Evolutionary conservation across 192 early-diverging fungal genomes (phyloP), one percentile per base, ranked within the genome.

Genomic region (Entophlyctis luteolus): DNA sequence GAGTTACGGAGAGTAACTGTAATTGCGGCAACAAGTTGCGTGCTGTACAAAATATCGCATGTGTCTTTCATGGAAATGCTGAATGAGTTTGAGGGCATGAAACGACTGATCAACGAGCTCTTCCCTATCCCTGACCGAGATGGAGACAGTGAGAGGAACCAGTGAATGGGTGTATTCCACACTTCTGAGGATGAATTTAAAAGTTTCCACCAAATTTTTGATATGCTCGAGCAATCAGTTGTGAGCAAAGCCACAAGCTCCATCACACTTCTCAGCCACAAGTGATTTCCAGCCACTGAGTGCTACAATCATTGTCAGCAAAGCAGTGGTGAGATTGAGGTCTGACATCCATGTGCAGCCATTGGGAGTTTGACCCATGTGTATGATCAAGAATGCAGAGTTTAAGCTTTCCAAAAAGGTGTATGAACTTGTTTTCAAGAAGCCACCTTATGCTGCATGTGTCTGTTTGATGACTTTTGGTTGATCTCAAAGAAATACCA

Each of bases 381-480:
- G 42, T 20, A 49, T 16, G 22, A 46, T 36, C 46, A 23, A 18
- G 25, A 27, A 65, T 23, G 54, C 23, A 38, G 46, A 77, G 37
- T 93, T 93, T 29, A 58, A 68, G 2, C 69, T 96, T 22, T 81
- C 83, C 37, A 81, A 70, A 8, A 66, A 73, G 0, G 62, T 68
- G 0, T 90, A 87, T 62, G 23, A 54, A 0, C 77, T 93, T 10
- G 75, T 80, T 16, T 68, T 79, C 48, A 92, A 86, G 68, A 87
- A 93, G 50, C 85, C 86, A 0, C 80, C 81, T 20, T 91, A 93
- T 42, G 8, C 39, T 12, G n/a, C n/a, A n/a, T 42, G n/a, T 12
- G 37, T n/a, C n/a, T n/a, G n/a, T n/a, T n/a, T n/a, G n/a, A n/a
- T n/a, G n/a, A n/a, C n/a, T n/a, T n/a, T n/a, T n/a, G n/a, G n/a